A percentile compares a stretch with the other conserved stretches of the same genome.
These are phyloP conservation scores for Phoma sp. DNA, from an alignment of 2,329 filamentous ascomycete genomes.

Conservation along the genomic window DNA sequence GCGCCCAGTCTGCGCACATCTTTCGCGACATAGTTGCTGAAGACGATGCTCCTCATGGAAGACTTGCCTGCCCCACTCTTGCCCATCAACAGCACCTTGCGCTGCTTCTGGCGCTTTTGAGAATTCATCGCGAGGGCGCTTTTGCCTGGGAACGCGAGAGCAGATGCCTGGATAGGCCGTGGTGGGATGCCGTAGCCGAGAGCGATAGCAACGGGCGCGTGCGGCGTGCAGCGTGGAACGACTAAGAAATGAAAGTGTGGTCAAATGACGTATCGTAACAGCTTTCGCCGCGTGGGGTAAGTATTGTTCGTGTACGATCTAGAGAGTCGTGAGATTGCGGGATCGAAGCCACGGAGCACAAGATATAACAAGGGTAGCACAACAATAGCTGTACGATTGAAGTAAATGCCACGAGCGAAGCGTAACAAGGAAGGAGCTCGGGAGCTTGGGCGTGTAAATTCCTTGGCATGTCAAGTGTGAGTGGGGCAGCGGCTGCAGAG, in stretches of 20 bases:
- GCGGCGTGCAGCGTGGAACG: not conserved
- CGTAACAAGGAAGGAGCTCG: slow-evolving; percentile 5
- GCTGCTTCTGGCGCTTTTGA: slow-evolving; percentile 58
- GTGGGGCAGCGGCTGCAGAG: slow-evolving; percentile 14
- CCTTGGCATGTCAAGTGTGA: slow-evolving; percentile 5
- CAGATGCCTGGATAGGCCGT: not conserved
- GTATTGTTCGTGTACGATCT: not conserved
- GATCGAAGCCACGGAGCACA: not conserved
- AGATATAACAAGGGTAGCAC: not conserved
- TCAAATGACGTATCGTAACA: slow-evolving; percentile 14
- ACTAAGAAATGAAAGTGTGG: not conserved
- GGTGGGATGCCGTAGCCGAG: not conserved
- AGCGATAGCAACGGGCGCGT: not conserved
- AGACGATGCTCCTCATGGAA: slow-evolving; percentile 98
- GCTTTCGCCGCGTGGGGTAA: slow-evolving; percentile 7
- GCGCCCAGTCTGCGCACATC: slow-evolving; percentile 92
- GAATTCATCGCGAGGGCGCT: slow-evolving; percentile 41
- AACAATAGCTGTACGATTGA: slow-evolving; percentile 1
- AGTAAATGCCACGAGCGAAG: slow-evolving; percentile 1
- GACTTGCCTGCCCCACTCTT: slow-evolving; percentile 98
- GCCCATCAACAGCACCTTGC: slow-evolving; percentile 69
- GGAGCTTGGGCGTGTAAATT: slow-evolving; percentile 18
- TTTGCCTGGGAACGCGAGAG: not conserved
- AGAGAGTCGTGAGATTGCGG: not conserved
- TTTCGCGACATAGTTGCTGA: slow-evolving; percentile 97